Base-by-base conservation (phyloP, 441 rosid genomes). In the Lepidium campestre region DNA sequence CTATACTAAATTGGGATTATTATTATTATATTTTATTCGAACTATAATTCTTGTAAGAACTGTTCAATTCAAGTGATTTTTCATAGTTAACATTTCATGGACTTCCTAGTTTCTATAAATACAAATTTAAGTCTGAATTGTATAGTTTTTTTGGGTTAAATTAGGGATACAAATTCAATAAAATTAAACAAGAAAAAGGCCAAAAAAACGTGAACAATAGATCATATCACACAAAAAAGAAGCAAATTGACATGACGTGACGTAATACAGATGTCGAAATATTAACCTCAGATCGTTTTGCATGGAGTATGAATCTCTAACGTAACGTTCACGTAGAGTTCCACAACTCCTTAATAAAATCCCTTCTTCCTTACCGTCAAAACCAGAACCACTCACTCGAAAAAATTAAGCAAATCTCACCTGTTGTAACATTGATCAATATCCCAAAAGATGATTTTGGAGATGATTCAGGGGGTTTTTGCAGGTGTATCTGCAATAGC, bases 401-500 rank as follows among this genome's bases (percentile, higher is more conserved):
- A 4, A n/a, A 27, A 27, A 27, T 27, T 6, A 27, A 27, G 34
- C 0, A 29, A 29, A 29, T 7, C 34, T 29, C 34, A 29, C 7
- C n/a, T n/a, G n/a, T n/a, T n/a, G n/a, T n/a, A n/a, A n/a, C n/a
- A n/a, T n/a, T n/a, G n/a, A n/a, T n/a, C n/a, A n/a, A n/a, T n/a
- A 57, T 47, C 58, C 25, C 19, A 12, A 70, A 44, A n/a, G n/a
- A n/a, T n/a, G 57, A 70, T 70, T 63, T 41, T 71, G 44, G 50
- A 46, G 64, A 46, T 71, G 14, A 9, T 62, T 46, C 64, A 48
- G 27, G 32, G 76, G 11, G 81, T 72, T 15, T 84, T 88, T 0
- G 85, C 92, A 0, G 83, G 39, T 68, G 81, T 75, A 1, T 79
- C 79, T 2, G 88, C 91, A 10, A 81, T 87, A 2, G 84, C 86